Evolutionary conservation across 1,284 basidiomycete genomes (phyloP), one percentile per base, ranked within the genome.

Genomic region (Rhodotorula sp.): DNA sequence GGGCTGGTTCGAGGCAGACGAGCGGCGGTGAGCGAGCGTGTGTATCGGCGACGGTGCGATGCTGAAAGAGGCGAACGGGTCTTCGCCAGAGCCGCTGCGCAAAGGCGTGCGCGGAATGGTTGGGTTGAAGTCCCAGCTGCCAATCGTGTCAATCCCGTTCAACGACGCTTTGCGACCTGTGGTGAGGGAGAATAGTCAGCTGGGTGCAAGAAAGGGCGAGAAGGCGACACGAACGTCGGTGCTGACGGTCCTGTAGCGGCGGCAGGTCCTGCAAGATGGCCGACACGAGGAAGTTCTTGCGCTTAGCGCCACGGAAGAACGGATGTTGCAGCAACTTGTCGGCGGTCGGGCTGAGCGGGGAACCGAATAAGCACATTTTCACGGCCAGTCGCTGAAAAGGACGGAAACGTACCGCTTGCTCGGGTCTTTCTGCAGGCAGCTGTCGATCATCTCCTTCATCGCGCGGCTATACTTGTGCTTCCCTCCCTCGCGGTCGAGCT

Each of bases 391-490:
- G 8, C 44, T 4, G 7, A 64, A 25, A 7, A n/a, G 25, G 14
- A 34, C 23, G 5, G 52, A 56, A 45, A 64, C 68, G 25, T 73
- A 87, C 86, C 92, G 85, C 79, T 87, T 86, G 19, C 86, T 83
- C 7, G 93, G 91, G 78, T 94, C 90, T 81, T 94, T 94, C 64
- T 85, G 85, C 56, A 95, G 84, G 80, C 92, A 95, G n/a, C 85
- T 85, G 60, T 90, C 88, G 8, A 94, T 85, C 64, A 93, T 85
- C 69, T 93, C 91, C 75, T 91, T 89, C 82, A 95, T 91, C 1
- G 87, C 86, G 69, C 88, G 88, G 17, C 90, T 90, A 81, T 93
- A 95, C 77, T 88, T 90, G 81, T 89, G 85, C n/a, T 85, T 83
- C 16, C 90, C 90, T 41, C 87, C 87, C 62, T 88, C 85, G 17